phyloP scores from a whole-genome alignment of 2,329 filamentous ascomycete genomes.

The Tympanopsis confertula region DNA sequence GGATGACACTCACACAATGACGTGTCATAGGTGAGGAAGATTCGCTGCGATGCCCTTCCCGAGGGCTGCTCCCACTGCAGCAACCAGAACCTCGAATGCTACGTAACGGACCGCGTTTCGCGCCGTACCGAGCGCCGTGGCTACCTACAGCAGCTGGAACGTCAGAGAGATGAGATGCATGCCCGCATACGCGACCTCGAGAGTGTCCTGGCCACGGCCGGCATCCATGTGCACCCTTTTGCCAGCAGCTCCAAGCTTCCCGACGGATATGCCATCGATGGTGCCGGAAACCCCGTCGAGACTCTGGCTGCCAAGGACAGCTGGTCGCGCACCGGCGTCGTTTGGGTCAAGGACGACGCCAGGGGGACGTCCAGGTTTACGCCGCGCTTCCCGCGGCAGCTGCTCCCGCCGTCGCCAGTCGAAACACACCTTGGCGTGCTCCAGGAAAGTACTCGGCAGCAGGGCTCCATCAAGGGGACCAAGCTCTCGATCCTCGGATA shows the following conservation, averaged over 20 bases:
- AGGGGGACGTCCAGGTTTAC: constrained; percentile 10
- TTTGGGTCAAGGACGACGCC: constrained; percentile 20
- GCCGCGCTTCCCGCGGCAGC: constrained; percentile 14
- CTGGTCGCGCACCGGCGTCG: constrained; percentile 18
- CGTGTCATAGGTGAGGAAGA: constrained; percentile 61
- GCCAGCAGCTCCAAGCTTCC: constrained; percentile 13
- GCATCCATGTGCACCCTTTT: constrained; percentile 37
- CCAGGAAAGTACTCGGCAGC: constrained; percentile 16
- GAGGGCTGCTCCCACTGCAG: constrained; percentile 75
- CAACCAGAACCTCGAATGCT: constrained; percentile 66
- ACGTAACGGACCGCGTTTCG: constrained; percentile 77
- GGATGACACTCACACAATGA: constrained; percentile 1
- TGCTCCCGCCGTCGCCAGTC: constrained; percentile 30
- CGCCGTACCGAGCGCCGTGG: constrained; percentile 69
- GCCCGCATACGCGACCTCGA: constrained; percentile 59
- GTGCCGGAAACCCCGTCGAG: constrained; percentile 3
- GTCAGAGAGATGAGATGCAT: constrained; percentile 57
- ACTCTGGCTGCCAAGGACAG: constrained; percentile 11
- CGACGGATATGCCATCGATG: constrained; percentile 12
- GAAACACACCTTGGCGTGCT: constrained; percentile 55
- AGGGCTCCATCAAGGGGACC: constrained; percentile 67
- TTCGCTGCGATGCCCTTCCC: constrained; percentile 70
- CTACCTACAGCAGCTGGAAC: constrained; percentile 66
- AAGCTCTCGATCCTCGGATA: constrained; percentile 69
- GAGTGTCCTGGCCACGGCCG: constrained; percentile 46